phyloP scores from a whole-genome alignment of 2,329 filamentous ascomycete species.

The Trichoderma pleuroti region DNA sequence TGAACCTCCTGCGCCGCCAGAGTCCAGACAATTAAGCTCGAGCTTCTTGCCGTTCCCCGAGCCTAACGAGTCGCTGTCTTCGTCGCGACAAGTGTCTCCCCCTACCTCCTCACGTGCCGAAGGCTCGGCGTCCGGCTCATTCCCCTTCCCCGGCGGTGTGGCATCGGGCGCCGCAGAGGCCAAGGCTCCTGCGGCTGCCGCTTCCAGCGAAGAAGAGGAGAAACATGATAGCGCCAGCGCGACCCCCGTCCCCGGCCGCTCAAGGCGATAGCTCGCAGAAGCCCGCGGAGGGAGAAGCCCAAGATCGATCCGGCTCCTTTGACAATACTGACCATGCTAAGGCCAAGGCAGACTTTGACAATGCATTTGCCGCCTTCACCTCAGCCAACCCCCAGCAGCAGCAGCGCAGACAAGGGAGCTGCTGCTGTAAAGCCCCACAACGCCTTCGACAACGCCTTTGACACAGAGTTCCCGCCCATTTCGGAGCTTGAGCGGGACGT shows the following conservation, averaged over 20 bases:
- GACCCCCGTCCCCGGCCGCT: constrained; percentile 25
- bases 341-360: constrained; percentile 79
- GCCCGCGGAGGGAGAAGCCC: constrained; percentile 22
- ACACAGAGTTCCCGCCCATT: constrained; percentile 88
- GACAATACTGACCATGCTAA: constrained; percentile 51
- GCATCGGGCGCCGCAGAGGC: constrained; percentile 22
- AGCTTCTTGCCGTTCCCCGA: constrained; percentile 69
- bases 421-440: constrained; percentile 43
- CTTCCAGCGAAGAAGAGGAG: constrained; percentile 21
- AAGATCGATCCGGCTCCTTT: constrained; percentile 47
- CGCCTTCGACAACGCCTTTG: constrained; percentile 59
- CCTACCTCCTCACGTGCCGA: constrained; percentile 54
- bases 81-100: constrained; percentile 74
- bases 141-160: constrained; percentile 27
- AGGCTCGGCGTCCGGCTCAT: constrained; percentile 40
- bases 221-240: constrained; percentile 28
- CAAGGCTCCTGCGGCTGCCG: constrained; percentile 23
- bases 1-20: constrained; percentile 61
- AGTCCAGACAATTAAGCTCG: constrained; percentile 74
- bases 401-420: constrained; percentile 34
- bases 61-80: constrained; percentile 65
- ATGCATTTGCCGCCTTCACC: constrained; percentile 75
- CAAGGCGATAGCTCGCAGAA: constrained; percentile 24
- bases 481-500: constrained; percentile 79
- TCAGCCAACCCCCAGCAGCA: constrained; percentile 48